Conservation (phyloP, 768 basidiomycete species). For the Tephrocybe sp. region DNA sequence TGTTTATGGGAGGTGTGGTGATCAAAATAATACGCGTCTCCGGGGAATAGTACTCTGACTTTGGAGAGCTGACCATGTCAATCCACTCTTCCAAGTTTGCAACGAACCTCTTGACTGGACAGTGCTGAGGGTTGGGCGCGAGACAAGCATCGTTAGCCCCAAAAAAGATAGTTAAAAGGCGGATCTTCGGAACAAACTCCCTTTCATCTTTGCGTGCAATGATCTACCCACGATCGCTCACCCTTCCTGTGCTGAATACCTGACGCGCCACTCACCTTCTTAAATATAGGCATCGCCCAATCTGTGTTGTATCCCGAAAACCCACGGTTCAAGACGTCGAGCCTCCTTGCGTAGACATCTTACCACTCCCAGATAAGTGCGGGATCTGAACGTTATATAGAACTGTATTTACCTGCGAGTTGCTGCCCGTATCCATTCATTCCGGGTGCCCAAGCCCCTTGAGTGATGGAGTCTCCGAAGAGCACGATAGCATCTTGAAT, state of each 20-base stretch:
- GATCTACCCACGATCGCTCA: slow-evolving; percentile 37
- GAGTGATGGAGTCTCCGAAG: slow-evolving; percentile 83
- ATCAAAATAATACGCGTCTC: slow-evolving; percentile 76
- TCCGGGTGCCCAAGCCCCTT: slow-evolving; percentile 56
- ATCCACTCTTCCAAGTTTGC: slow-evolving; percentile 67
- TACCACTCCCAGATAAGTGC: not conserved
- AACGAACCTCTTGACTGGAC: slow-evolving; percentile 65
- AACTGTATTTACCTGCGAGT: slow-evolving; percentile 54
- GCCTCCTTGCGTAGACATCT: slow-evolving; percentile 78
- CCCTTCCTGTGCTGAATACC: not conserved
- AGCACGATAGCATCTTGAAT: slow-evolving; percentile 71
- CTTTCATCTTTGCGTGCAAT: slow-evolving; percentile 54
- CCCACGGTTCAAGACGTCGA: slow-evolving; percentile 89
- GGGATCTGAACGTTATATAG: not conserved
- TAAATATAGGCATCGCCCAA: slow-evolving; percentile 80
- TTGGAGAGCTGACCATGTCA: slow-evolving; percentile 56
- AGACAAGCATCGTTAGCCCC: slow-evolving; percentile 88
- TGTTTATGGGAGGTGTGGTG: slow-evolving; percentile 83
- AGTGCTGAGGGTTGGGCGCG: slow-evolving; percentile 66
- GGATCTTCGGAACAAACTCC: slow-evolving; percentile 54
- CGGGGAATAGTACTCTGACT: slow-evolving; percentile 68
- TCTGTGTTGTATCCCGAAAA: slow-evolving; percentile 83
- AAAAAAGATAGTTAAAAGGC: slow-evolving; percentile 85
- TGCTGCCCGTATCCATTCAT: slow-evolving; percentile 64
- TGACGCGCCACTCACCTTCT: slow-evolving; percentile 51